These are phyloP conservation scores for Marvania coccoides DNA, from an alignment of 139 green algal species.

Conservation along the genomic window DNA sequence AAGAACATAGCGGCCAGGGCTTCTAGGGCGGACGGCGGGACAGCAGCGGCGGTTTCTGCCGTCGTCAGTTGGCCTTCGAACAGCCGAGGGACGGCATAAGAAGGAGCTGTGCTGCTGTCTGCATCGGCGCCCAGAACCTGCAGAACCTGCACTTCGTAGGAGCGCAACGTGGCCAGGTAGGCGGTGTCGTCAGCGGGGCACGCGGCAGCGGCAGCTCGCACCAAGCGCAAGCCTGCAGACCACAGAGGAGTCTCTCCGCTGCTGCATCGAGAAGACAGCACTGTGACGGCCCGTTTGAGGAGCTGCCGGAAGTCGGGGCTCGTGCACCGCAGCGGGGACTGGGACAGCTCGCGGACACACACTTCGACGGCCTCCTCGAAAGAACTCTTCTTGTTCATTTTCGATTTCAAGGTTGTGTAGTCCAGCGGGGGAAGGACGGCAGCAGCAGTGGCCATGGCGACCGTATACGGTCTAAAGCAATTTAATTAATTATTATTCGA, in stretches of 20 bases:
- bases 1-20: neutral
- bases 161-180: neutral
- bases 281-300: neutral
- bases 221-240: neutral
- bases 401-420: neutral
- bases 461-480: too few relatives aligned
- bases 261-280: neutral
- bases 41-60: neutral
- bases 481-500: too few relatives aligned
- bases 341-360: neutral
- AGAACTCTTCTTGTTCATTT: neutral
- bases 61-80: neutral
- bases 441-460: neutral
- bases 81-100: neutral
- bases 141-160: neutral
- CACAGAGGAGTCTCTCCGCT: neutral
- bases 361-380: neutral
- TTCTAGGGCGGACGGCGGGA: neutral
- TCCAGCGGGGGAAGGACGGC: neutral
- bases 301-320: neutral
- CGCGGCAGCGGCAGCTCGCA: neutral
- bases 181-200: neutral
- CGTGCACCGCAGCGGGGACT: neutral
- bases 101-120: neutral
- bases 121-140: neutral